Evolutionary conservation across 2,329 filamentous ascomycete species (phyloP).

Genomic region (Botrytis aclada): DNA sequence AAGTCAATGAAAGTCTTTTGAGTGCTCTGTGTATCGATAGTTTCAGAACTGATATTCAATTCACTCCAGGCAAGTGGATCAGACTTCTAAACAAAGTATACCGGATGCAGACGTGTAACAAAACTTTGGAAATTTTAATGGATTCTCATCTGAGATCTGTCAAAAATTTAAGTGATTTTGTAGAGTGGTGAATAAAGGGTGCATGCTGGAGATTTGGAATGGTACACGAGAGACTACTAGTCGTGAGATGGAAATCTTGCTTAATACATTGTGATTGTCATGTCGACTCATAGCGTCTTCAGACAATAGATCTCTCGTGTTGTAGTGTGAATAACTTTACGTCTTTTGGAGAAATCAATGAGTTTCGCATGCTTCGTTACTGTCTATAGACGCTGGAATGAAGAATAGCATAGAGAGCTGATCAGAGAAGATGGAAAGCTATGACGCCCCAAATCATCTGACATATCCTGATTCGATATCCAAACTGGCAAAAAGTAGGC

Average conservation of each 20-base stretch:
- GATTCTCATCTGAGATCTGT: not conserved
- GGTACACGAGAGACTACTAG: not conserved
- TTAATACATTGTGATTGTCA: not conserved
- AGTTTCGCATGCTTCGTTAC: not conserved
- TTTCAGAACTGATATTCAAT: not conserved
- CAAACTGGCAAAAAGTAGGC: not conserved
- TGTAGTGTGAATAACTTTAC: not conserved
- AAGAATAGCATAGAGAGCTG: not conserved
- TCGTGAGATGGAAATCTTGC: not conserved
- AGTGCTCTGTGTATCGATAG: not conserved
- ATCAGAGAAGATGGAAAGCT: not conserved
- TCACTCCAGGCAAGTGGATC: accelerated
- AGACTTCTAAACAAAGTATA: not conserved
- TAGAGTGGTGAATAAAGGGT: not conserved
- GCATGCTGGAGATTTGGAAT: not conserved
- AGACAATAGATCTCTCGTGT: not conserved
- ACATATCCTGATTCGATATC: not conserved
- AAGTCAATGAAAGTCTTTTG: not conserved
- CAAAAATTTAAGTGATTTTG: not conserved
- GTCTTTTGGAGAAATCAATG: not conserved
- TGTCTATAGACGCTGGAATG: not conserved
- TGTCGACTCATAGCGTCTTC: not conserved
- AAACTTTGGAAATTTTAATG: not conserved
- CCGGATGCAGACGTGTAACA: not conserved
- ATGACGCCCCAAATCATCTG: not conserved